phyloP scores from a whole-genome alignment of 2,329 filamentous ascomycete species.

The Talaromyces sp. region DNA sequence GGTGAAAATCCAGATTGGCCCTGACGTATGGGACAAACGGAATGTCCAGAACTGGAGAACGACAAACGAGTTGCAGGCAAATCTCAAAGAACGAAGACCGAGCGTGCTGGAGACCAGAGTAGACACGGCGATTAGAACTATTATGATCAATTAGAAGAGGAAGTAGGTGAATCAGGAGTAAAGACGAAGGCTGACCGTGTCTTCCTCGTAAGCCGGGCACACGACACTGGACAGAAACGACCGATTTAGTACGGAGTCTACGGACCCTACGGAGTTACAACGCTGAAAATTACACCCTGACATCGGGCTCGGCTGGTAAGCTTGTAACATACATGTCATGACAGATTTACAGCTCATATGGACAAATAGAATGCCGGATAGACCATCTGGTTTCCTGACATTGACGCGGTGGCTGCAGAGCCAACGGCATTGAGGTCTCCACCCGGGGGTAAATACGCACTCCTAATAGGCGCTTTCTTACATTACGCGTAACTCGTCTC shows the following conservation, averaged over 20 bases:
- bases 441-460: background rate
- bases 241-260: background rate
- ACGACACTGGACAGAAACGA: background rate
- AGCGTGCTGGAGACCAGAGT: background rate
- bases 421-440: background rate
- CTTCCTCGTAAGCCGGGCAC: background rate
- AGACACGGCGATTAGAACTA: background rate
- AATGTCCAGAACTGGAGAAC: background rate
- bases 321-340: background rate
- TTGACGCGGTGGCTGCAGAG: background rate
- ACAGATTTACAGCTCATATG: background rate
- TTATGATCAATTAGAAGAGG: background rate
- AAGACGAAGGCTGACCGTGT: background rate
- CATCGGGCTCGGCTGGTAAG: background rate
- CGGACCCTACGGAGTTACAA: background rate
- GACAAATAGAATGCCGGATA: background rate
- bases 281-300: background rate
- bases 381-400: background rate
- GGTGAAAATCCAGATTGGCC: background rate
- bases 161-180: background rate
- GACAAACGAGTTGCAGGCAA: background rate
- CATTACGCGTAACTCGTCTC: constrained; percentile 2
- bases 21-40: background rate
- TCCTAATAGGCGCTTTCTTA: background rate
- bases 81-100: background rate